Evolutionary conservation across 2,329 filamentous ascomycete genomes (phyloP), one percentile per base, ranked within the genome.

Genomic region (Didymella keratinophila): DNA sequence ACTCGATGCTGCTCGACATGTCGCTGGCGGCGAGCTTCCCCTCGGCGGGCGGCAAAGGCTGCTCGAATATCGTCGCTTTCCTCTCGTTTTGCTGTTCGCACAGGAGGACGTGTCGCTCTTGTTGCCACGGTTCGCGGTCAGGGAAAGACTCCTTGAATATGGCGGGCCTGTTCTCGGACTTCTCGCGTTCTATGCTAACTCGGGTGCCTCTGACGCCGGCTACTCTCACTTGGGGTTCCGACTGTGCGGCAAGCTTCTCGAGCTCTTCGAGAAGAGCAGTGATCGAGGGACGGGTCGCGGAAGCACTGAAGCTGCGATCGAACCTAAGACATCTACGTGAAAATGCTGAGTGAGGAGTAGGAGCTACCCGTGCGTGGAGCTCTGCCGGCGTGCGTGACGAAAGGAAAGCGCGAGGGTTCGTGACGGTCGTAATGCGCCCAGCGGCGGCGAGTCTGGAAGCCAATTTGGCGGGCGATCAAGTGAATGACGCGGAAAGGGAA

Each of bases 1-100:
- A 79, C 75, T 96, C 89, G 56, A 93, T 82, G 69, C 82, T 87
- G 73, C 84, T 89, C 67, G 88, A 84, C 93, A 97, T 97, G 46
- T 41, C 56, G 54, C 41, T 37, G 14, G 43, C 16, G 1, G 28
- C 18, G 14, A 48, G 37, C 16, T 12, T 46, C 21, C 37, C 47
- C 12, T 52, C 28, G 36, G 12, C 21, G 8, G 43, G 49, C 10
- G 41, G 41, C 41, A 5, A 12, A 9, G 23, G 41, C 41, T 20
- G 21, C 41, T 25, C 23, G 10, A 27, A n/a, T 4, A 43, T 12
- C 12, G 23, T 27, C 23, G 11, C 18, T 14, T n/a, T 43, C 10
- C 10, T n/a, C 41, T 25, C 12, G 41, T 43, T 9, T 4, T 43
- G 41, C 21, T n/a, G 14, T 21, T 43, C 41, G 41, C 41, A n/a